Percentiles rank a stretch among this genome's conserved stretches.
Conservation (phyloP, 352 stramenopile species). For the Pilasporangium apinafurcum region DNA sequence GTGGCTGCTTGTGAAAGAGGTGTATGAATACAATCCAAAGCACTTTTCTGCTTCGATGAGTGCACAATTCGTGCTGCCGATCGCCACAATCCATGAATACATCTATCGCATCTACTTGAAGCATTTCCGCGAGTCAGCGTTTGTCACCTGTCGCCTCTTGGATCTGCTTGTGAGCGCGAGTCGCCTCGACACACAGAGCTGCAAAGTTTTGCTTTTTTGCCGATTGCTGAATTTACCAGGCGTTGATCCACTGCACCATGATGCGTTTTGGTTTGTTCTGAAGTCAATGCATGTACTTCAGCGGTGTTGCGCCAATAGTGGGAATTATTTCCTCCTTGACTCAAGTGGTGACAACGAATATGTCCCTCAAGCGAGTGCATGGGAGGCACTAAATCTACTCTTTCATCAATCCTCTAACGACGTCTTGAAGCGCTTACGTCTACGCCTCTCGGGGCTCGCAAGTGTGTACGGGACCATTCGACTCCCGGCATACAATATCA, state of each 20-base stretch:
- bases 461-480: constrained; percentile 49
- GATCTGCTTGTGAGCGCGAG: constrained; percentile 36
- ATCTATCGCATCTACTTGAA: constrained; percentile 45
- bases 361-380: constrained; percentile 29
- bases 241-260: constrained; percentile 19
- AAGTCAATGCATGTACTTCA: constrained; percentile 41
- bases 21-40: constrained; percentile 11
- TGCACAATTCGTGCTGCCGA: constrained; percentile 7
- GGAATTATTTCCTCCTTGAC: constrained; percentile 43
- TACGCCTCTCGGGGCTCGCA: constrained; percentile 30
- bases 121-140: constrained; percentile 31
- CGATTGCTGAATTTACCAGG: constrained; percentile 28
- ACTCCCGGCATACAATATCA: constrained; percentile 40
- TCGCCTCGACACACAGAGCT: constrained; percentile 48
- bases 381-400: constrained; percentile 27
- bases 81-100: constrained; percentile 27
- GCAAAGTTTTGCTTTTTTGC: constrained; percentile 48
- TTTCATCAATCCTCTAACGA: constrained; percentile 26
- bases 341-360: constrained; percentile 39
- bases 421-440: constrained; percentile 28
- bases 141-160: constrained; percentile 29
- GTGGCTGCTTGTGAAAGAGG: constrained; percentile 31
- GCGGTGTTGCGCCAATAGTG: constrained; percentile 20
- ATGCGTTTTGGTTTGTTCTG: constrained; percentile 51
- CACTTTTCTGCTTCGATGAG: constrained; percentile 6